Evolutionary conservation across 1,284 basidiomycete species (phyloP), one percentile per base, ranked within the genome.

Genomic region (Grifola frondosa): DNA sequence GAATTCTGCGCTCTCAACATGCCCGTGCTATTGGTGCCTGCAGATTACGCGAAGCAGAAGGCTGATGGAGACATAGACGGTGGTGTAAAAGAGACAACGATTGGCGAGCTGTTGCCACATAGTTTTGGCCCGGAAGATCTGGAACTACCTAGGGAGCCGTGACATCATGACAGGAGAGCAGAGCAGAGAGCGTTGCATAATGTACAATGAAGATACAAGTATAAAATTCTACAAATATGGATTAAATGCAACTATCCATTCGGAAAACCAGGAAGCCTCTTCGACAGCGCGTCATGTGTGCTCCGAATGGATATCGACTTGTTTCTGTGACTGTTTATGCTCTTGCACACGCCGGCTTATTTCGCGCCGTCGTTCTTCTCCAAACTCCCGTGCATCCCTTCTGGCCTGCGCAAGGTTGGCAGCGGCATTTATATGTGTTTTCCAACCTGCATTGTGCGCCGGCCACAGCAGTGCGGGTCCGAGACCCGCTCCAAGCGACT

Each of bases 101-200:
- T 97, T 13, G 88, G 73, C 3, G 79, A 85, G 50, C 68, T 97
- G 25, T 69, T 97, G 34, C 94, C 93, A 0, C 74, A 88, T 67
- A 91, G 89, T 62, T 96, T 96, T 67, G 93, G 94, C 0, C 92
- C 92, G 1, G 91, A 86, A 53, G 72, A 88, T 40, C 63, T 91
- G 51, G 77, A 80, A 37, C 57, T 74, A 19, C 78, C 78, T 7
- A 60, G 76, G 35, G 33, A 34, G 17, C 29, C 44, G n/a, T 51
- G 31, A 47, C n/a, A n/a, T n/a, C n/a, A n/a, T n/a, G n/a, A n/a
- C n/a, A n/a, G n/a, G n/a, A n/a, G n/a, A n/a, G n/a, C n/a, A n/a
- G n/a, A n/a, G n/a, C n/a, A n/a, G n/a, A n/a, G n/a, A n/a, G n/a
- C n/a, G n/a, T n/a, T n/a, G n/a, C n/a, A n/a, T n/a, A n/a, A n/a